These are phyloP conservation scores for Dalbergia cultrata DNA, from an alignment of 306 rosid genomes.

Conservation along the genomic window DNA sequence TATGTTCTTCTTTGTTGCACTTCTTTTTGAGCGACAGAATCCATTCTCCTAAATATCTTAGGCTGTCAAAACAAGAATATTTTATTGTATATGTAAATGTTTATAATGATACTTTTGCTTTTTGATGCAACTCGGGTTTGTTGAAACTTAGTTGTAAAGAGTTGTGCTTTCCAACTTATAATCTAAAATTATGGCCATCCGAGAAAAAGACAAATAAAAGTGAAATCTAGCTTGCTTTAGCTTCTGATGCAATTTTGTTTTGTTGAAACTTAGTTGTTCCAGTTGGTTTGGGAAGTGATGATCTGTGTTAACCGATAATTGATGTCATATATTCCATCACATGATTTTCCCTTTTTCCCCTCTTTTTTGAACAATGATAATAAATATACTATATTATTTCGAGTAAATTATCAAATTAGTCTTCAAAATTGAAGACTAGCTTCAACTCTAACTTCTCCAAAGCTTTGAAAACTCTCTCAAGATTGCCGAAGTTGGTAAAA, in stretches of 20 bases:
- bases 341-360: background rate
- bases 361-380: background rate
- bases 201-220: constrained; percentile 32
- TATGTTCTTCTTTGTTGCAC: constrained; percentile 26
- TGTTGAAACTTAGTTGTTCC: constrained; percentile 54
- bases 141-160: constrained; percentile 54
- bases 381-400: background rate
- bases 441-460: too few relatives aligned
- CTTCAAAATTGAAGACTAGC: too few relatives aligned
- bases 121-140: constrained; percentile 31
- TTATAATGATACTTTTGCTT: constrained; percentile 45
- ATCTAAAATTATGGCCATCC: constrained; percentile 13
- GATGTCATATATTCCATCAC: constrained; percentile 17
- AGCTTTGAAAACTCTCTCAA: too few relatives aligned
- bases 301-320: background rate
- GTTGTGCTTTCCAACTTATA: constrained; percentile 38
- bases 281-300: constrained; percentile 47
- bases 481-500: too few relatives aligned
- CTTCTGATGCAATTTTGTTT: constrained; percentile 52
- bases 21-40: constrained; percentile 41
- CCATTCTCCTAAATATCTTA: constrained; percentile 28
- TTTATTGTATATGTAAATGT: constrained; percentile 12
- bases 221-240: constrained; percentile 31
- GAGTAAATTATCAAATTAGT: too few relatives aligned
- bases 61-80: background rate